These are phyloP conservation scores for Rubus parviflorus DNA, from an alignment of 306 rosid species.

Conservation along the genomic window DNA sequence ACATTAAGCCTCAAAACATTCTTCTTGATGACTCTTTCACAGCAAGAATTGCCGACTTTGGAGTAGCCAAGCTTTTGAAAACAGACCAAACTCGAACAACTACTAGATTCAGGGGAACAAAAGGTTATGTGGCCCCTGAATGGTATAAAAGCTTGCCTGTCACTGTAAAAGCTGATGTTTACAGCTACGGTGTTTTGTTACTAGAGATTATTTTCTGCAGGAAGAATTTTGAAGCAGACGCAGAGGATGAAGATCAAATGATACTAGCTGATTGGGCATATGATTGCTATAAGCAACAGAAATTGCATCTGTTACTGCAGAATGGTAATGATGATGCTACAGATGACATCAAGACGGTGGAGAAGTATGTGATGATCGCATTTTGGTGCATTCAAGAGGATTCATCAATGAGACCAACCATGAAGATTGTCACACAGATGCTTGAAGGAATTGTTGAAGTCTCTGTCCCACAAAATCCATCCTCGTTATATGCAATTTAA, in stretches of 20 bases:
- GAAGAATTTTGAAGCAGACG: neutral
- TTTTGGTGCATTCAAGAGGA: conserved; percentile 33
- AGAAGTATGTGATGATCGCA: conserved; percentile 19
- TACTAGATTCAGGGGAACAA: conserved; percentile 18
- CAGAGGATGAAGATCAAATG: conserved; percentile 19
- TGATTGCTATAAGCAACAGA: conserved; percentile 5
- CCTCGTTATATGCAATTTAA: neutral
- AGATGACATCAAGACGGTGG: neutral
- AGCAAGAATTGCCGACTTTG: conserved; percentile 34
- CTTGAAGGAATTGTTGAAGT: conserved; percentile 28
- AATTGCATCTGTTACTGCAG: neutral
- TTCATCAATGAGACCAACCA: conserved; percentile 18
- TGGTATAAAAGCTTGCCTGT: conserved; percentile 16
- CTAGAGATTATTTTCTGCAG: conserved; percentile 16
- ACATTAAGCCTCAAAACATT: conserved; percentile 43
- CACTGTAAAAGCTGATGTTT: conserved; percentile 13
- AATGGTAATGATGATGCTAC: conserved; percentile 12
- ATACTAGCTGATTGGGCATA: conserved; percentile 23
- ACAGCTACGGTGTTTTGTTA: conserved; percentile 14
- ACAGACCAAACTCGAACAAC: conserved; percentile 19
- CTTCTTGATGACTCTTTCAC: conserved; percentile 20
- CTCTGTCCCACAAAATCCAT: conserved; percentile 14
- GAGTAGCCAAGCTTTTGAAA: conserved; percentile 37
- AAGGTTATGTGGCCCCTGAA: conserved; percentile 19
- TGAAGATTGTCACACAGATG: conserved; percentile 26